Evolutionary conservation across 192 early-diverging fungal genomes (phyloP).

Genomic region (Allomyces arbusculus): DNA sequence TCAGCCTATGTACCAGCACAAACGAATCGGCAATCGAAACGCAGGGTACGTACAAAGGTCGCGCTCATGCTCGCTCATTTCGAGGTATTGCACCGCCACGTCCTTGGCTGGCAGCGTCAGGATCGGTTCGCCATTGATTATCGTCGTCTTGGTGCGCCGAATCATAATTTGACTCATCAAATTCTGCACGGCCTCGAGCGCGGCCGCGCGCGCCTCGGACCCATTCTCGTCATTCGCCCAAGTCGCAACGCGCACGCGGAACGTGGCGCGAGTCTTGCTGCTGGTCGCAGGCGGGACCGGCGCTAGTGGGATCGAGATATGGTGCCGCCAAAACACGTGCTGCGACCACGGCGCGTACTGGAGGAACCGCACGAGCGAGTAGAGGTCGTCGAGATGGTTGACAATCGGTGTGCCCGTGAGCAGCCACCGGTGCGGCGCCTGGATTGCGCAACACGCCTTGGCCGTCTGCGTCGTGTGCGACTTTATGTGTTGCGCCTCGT

Average conservation of each 20-base stretch:
- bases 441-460: conserved; percentile 46
- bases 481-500: conserved; percentile 89
- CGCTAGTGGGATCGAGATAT: conserved; percentile 54
- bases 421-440: conserved; percentile 58
- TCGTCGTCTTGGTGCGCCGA: conserved; percentile 70
- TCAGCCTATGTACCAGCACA: too few relatives aligned
- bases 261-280: conserved; percentile 12
- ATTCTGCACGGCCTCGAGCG: conserved; percentile 28
- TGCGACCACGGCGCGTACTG: conserved; percentile 44
- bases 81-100: conserved; percentile 36
- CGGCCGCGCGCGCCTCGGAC: conserved; percentile 11
- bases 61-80: conserved; percentile 38
- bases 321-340: conserved; percentile 52
- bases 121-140: conserved; percentile 55
- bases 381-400: conserved; percentile 72
- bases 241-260: conserved; percentile 14
- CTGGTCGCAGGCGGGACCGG: conserved; percentile 19
- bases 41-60: conserved; percentile 21
- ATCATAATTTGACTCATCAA: conserved; percentile 55
- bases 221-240: conserved; percentile 16
- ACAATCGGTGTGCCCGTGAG: conserved; percentile 84
- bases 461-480: conserved; percentile 50
- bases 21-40: not conserved
- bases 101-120: conserved; percentile 48
- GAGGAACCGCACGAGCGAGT: conserved; percentile 64